Conservation (phyloP, 1,284 basidiomycete genomes). For the Mycena citricolor region DNA sequence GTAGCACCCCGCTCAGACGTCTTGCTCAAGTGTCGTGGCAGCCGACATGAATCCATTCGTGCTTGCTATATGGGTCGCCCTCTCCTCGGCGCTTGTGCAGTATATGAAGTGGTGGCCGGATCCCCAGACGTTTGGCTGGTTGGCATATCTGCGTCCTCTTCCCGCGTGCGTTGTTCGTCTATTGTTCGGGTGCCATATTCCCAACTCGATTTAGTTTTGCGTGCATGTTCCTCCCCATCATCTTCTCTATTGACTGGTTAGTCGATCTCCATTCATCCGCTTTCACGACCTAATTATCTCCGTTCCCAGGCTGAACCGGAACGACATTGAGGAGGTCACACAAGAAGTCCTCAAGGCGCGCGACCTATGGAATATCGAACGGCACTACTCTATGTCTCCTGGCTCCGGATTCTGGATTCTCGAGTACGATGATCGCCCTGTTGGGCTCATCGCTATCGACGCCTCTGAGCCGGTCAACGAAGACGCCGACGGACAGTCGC, state of each 20-base stretch:
- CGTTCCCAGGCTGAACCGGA: conserved; percentile 64
- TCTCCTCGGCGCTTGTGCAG: conserved; percentile 60
- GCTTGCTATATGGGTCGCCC: conserved; percentile 56
- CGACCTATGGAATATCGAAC: conserved; percentile 55
- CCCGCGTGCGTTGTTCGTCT: conserved; percentile 50
- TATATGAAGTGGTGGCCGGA: conserved; percentile 67
- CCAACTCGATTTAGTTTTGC: conserved; percentile 33
- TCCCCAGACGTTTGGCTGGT: conserved; percentile 35
- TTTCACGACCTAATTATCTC: background rate
- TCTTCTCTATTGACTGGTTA: conserved; percentile 73
- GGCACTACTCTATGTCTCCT: conserved; percentile 61
- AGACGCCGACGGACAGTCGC: too few species aligned
- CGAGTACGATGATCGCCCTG: conserved; percentile 56
- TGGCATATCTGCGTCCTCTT: conserved; percentile 57
- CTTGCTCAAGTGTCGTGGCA: conserved; percentile 30
- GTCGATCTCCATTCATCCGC: conserved; percentile 20
- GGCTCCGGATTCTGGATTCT: conserved; percentile 70
- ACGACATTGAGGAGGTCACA: conserved; percentile 59
- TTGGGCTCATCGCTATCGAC: conserved; percentile 73
- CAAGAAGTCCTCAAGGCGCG: conserved; percentile 52
- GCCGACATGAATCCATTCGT: conserved; percentile 61
- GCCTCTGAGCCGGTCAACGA: conserved; percentile 40
- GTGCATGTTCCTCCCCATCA: conserved; percentile 58
- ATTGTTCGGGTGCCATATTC: background rate
- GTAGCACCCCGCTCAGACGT: background rate